Evolutionary conservation across 352 stramenopile genomes (phyloP).

Genomic region (Phytophthora nicotianae): DNA sequence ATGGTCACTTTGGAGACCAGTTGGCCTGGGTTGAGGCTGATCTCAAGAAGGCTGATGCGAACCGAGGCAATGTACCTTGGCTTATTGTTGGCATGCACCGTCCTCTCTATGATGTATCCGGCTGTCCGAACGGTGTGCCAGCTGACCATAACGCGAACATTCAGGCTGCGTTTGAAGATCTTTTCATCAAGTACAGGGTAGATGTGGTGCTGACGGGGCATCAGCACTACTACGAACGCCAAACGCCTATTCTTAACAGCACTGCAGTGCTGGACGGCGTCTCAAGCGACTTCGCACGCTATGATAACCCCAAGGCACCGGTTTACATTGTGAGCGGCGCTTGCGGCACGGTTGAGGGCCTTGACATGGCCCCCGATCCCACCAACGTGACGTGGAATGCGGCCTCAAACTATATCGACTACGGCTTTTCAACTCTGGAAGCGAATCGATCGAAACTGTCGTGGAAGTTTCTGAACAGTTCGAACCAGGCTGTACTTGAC

Average conservation of each 20-base stretch:
- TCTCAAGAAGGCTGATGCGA: conserved; percentile 49
- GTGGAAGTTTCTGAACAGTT: conserved; percentile 44
- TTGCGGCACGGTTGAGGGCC: conserved; percentile 36
- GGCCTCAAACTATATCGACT: conserved; percentile 36
- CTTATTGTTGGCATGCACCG: conserved; percentile 62
- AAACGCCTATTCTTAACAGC: conserved; percentile 31
- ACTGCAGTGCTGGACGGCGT: conserved; percentile 30
- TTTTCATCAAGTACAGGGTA: conserved; percentile 54
- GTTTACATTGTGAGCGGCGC: conserved; percentile 46
- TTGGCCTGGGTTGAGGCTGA: conserved; percentile 57
- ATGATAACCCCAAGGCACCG: conserved; percentile 39
- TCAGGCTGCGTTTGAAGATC: conserved; percentile 47
- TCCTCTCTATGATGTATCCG: conserved; percentile 38
- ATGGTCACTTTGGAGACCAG: conserved; percentile 60
- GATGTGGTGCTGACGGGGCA: conserved; percentile 48
- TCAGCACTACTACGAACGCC: conserved; percentile 46
- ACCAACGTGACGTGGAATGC: conserved; percentile 39
- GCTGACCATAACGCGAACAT: conserved; percentile 45
- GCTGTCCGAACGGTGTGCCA: conserved; percentile 24
- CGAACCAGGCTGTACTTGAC: conserved; percentile 33
- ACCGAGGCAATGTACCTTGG: conserved; percentile 53
- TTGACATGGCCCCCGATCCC: conserved; percentile 22
- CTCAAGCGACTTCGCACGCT: conserved; percentile 35
- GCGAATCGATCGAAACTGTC: conserved; percentile 36
- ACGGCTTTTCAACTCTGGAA: conserved; percentile 38